Evolutionary conservation across 106 monocot species (phyloP).

Genomic region (Phalaenopsis aphrodite): DNA sequence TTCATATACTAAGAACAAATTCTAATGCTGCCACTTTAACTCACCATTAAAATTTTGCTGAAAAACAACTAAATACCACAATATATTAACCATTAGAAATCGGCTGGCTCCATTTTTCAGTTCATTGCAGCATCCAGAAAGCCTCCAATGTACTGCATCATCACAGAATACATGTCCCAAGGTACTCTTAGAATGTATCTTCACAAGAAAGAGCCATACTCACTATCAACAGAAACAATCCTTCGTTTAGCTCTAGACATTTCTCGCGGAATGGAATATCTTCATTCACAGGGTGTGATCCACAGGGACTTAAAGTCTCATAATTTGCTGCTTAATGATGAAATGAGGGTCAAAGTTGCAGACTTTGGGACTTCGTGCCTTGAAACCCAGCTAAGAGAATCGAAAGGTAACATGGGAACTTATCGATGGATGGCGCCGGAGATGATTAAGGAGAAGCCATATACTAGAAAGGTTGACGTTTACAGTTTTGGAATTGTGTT

Average conservation of each 20-base stretch:
- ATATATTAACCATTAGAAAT: not conserved
- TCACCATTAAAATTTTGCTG: not conserved
- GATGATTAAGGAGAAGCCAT: constrained; percentile 80
- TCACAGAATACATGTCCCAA: constrained; percentile 85
- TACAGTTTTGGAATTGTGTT: constrained; percentile 86
- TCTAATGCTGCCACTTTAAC: not conserved
- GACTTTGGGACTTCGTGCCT: constrained; percentile 87
- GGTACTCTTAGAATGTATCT: constrained; percentile 83
- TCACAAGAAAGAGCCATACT: constrained; percentile 84
- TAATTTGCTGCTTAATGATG: constrained; percentile 71
- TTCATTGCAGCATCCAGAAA: constrained; percentile 81
- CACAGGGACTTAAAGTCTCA: constrained; percentile 85
- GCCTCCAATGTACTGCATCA: constrained; percentile 85
- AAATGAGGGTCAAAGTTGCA: constrained; percentile 71
- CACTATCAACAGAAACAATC: constrained; percentile 62
- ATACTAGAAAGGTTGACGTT: constrained; percentile 72
- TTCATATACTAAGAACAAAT: not conserved
- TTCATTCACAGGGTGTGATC: constrained; percentile 81
- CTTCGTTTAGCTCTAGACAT: constrained; percentile 72
- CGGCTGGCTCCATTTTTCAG: constrained; percentile 19
- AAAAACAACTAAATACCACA: not conserved
- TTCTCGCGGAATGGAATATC: constrained; percentile 75
- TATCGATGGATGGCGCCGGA: constrained; percentile 96
- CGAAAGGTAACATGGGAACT: constrained; percentile 77
- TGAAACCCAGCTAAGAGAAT: constrained; percentile 32